Conservation (phyloP, 2,329 filamentous ascomycete genomes). For the Aspergillus arachidicola region DNA sequence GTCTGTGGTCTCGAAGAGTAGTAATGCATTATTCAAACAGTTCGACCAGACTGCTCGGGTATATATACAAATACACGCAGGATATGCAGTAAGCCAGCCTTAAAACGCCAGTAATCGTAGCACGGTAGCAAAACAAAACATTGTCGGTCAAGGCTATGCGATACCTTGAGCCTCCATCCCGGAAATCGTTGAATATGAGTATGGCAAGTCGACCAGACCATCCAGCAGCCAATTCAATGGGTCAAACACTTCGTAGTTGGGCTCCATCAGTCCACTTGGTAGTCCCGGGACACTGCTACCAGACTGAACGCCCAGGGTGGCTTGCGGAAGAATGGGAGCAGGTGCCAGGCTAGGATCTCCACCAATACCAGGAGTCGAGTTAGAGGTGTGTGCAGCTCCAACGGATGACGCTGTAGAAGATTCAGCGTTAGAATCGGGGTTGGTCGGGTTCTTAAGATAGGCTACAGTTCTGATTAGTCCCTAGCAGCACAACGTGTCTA, state of each 20-base stretch:
- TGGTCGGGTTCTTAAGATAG: constrained; percentile 83
- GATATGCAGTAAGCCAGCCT: constrained; percentile 5
- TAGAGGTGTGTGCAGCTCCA: constrained; percentile 43
- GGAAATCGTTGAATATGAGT: constrained; percentile 61
- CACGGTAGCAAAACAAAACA: constrained; percentile 8
- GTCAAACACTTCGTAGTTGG: constrained; percentile 86
- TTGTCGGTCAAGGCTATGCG: constrained; percentile 23
- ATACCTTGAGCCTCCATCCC: constrained; percentile 49
- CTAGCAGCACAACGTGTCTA: background rate
- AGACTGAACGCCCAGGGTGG: constrained; percentile 33
- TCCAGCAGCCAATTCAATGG: constrained; percentile 93
- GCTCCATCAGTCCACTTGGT: constrained; percentile 61
- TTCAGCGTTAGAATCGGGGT: constrained; percentile 76
- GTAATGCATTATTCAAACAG: background rate
- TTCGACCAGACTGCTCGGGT: constrained; percentile 17
- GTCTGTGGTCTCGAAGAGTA: background rate
- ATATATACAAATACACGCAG: constrained; percentile 17
- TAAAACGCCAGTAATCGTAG: constrained; percentile 8
- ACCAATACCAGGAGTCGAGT: constrained; percentile 40
- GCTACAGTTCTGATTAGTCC: constrained; percentile 34
- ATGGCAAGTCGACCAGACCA: constrained; percentile 79
- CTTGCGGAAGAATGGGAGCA: constrained; percentile 36
- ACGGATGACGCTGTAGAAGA: constrained; percentile 67
- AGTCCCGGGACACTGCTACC: constrained; percentile 28
- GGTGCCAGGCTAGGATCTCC: constrained; percentile 50